Base-by-base conservation (phyloP, 2,329 filamentous ascomycete species). In the Diaporthe helianthi region DNA sequence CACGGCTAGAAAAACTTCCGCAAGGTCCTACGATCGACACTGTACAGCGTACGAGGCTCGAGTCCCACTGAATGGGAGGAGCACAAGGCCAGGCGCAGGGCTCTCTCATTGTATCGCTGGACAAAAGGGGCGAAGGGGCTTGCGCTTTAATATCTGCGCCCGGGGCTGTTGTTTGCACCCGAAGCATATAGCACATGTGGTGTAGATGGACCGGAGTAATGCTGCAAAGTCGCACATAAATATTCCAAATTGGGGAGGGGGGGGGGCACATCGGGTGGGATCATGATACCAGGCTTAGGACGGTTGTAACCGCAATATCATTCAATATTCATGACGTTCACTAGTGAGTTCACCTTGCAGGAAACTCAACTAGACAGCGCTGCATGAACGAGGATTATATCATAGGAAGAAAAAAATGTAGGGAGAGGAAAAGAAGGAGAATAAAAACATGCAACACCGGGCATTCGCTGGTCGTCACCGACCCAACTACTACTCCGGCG, bases 21-120 rank as follows among this genome's bases (percentile, higher is more conserved):
- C 36, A 85, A 85, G 72, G 84, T 87, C 0, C 79, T 87, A 71
- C 76, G 83, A 12, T 83, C 81, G 2, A 84, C 83, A 15, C 74
- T 85, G n/a, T 83, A 83, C 60, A 81, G 81, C 70, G 83, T 83
- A 2, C 80, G 80, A n/a, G 80, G 81, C 15, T 76, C 77, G 12
- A 79, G 79, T 17, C 77, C 78, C 51, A 78, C 78, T 17, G 78
- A 81, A 26, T 79, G 78, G 74, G 81, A 82, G 58, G 82, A 84
- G 73, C 80, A 81, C 55, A 78, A 79, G 77, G 84, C 78, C 69
- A 79, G 80, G 73, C 78, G 84, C 15, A 78, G 83, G 67, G 84
- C 85, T 69, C 77, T 87, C n/a, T 85, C 84, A 7, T 75, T 86
- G 53, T 87, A 87, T 72, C 80, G 84, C 53, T 87, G 85, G 85